Base-by-base conservation (phyloP, 1,284 basidiomycete species). In the Naganishia liquefaciens region DNA sequence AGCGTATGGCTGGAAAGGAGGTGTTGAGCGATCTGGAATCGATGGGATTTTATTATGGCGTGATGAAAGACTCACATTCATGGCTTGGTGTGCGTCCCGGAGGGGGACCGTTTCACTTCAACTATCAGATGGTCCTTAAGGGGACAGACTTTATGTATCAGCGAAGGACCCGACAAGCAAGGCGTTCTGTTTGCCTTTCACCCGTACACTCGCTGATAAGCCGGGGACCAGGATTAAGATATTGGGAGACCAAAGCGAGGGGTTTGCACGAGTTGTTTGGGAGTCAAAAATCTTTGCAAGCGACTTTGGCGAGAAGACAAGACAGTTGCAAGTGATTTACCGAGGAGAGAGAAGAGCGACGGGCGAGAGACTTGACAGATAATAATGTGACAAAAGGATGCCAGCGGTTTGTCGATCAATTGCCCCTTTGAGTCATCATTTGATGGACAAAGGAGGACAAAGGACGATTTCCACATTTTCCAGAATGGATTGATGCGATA, bases 341-440 rank as follows among this genome's bases (percentile, higher is more conserved):
- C 6, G 19, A 46, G 19, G 28, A 55, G 25, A 55, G 30, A 43
- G 42, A 19, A 43, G 40, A 17, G 33, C 21, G 17, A 54, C 3
- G 10, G 28, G 40, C 13, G 37, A 17, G 7, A 23, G 21, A n/a
- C n/a, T 40, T 28, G 33, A 54, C 28, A 51, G 25, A 15, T 33
- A 21, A 30, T 17, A 5, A 46, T 11, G 46, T 21, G 5, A 28
- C 54, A 5, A 44, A 37, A 37, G 4, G 33, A 37, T 37, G 33
- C 33, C 13, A 13, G 33, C 33, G 33, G n/a, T n/a, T 27, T 40
- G 23, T 5, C 21, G 37, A 40, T 10, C 11, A 40, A 28, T 37
- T 60, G 15, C 57, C 57, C 57, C 57, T 60, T 60, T 60, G 57
- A 49, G 57, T 47, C 33, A 46, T 49, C 42, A 50, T 50, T n/a